Evolutionary conservation across 2,329 filamentous ascomycete species (phyloP).

Genomic region (Cordyceps cateniannulata): DNA sequence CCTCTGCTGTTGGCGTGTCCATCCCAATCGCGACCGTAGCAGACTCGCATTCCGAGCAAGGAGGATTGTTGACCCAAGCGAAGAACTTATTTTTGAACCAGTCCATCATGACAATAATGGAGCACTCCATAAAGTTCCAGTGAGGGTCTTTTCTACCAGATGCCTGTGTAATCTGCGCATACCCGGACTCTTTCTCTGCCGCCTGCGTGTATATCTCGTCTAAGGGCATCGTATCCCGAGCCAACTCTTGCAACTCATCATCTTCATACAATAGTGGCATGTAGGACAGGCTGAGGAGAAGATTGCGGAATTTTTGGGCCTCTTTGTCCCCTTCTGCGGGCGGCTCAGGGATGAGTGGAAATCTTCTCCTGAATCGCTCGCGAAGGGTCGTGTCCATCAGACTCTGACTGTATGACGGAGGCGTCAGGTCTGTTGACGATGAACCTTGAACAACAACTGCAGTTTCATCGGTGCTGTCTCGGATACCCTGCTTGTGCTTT

Average conservation of each 20-base stretch:
- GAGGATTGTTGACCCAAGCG: constrained; percentile 92
- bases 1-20: constrained; percentile 79
- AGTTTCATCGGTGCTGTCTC: background rate
- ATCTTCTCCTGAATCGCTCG: constrained; percentile 33
- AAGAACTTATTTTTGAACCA: constrained; percentile 98
- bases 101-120: constrained; percentile 75
- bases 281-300: constrained; percentile 70
- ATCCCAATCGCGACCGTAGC: constrained; percentile 78
- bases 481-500: background rate
- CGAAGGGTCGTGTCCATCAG: background rate
- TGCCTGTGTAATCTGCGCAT: constrained; percentile 49
- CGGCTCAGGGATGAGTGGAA: constrained; percentile 59
- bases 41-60: constrained; percentile 72
- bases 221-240: constrained; percentile 75
- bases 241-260: constrained; percentile 86
- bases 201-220: constrained; percentile 90
- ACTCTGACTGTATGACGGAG: background rate
- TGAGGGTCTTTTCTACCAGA: constrained; percentile 66
- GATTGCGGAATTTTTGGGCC: constrained; percentile 70
- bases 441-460: background rate
- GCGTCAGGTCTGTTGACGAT: background rate
- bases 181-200: constrained; percentile 84
- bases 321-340: constrained; percentile 58
- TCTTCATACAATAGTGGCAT: constrained; percentile 64
- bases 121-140: constrained; percentile 97